Percentiles rank a stretch among this genome's conserved stretches.
Evolutionary conservation across 1,139 yeast species (phyloP).

Genomic region (Fermentozyma sake): DNA sequence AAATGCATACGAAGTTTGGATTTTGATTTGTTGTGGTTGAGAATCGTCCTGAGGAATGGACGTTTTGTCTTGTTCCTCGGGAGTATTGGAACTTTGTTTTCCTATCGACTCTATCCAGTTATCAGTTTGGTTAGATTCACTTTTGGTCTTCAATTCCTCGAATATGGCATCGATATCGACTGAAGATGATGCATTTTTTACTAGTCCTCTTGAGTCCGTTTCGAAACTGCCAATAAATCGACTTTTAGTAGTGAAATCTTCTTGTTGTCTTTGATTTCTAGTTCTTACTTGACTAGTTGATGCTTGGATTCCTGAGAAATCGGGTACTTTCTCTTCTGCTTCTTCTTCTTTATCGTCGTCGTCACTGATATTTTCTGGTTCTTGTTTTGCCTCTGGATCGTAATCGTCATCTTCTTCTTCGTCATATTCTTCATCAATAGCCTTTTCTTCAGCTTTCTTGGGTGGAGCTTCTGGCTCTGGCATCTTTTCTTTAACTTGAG

Average conservation of each 20-base stretch:
- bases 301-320: slow-evolving; percentile 31
- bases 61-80: slow-evolving; percentile 36
- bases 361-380: slow-evolving; percentile 18
- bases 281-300: slow-evolving; percentile 34
- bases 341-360: slow-evolving; percentile 19
- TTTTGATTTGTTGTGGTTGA: slow-evolving; percentile 54
- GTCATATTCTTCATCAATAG: slow-evolving; percentile 28
- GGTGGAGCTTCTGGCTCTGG: background rate
- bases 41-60: slow-evolving; percentile 6
- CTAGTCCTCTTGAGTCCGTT: slow-evolving; percentile 23
- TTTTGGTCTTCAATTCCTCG: slow-evolving; percentile 19
- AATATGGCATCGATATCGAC: slow-evolving; percentile 37
- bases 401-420: slow-evolving; percentile 64
- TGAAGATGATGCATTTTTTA: slow-evolving; percentile 18
- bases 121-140: slow-evolving; percentile 4
- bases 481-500: no score
- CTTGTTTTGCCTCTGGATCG: slow-evolving; percentile 38
- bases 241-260: slow-evolving; percentile 8
- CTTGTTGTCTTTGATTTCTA: slow-evolving; percentile 29
- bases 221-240: slow-evolving; percentile 14
- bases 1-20: slow-evolving; percentile 75
- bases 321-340: slow-evolving; percentile 21
- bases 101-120: slow-evolving; percentile 10
- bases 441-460: slow-evolving; percentile 6
- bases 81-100: slow-evolving; percentile 11